Evolutionary conservation across 345 rosid species (phyloP), one percentile per base, ranked within the genome.

Genomic region (Trapa bicornis): DNA sequence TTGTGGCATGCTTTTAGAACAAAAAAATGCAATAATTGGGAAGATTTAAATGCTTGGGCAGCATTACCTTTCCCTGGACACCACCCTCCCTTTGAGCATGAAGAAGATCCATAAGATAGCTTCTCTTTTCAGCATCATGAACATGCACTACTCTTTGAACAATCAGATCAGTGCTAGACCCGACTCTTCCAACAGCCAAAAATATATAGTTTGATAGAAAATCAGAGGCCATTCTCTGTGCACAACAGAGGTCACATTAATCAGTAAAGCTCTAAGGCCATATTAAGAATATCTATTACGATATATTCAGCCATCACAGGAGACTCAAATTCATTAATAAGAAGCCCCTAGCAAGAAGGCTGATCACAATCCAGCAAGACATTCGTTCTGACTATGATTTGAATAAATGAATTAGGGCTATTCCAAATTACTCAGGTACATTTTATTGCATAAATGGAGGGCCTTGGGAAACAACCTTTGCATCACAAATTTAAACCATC

Each of bases 91-190:
- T 86, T 72, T 94, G 99, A 22, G 99, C 99, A 64, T 91, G 96
- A 76, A 94, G 96, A 67, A 94, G 97, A 77, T 94, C 99, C 99
- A 94, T 94, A 56, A 94, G 97, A 68, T 91, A 93, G 76, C 99
- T 94, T 84, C 99, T 91, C 80, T 94, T 94, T 83, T 94, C 99
- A 42, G 96, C 75, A 47, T 94, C 97, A 1, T 82, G 91, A 65
- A 94, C 99, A 80, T 84, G 86, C 74, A 91, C 99, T 72, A 94
- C 97, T 77, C 99, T 87, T 77, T 94, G 99, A 69, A 80, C 88
- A 76, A 94, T 94, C 82, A 94, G 80, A 83, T 94, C 99, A 66
- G 99, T 94, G 78, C 99, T 94, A 47, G 99, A 94, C 67, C 99
- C 99, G 65, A 94, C 99, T 74, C 99, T 76, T 61, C 99, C 99